Conservation (phyloP, 192 early-diverging fungal species). For the Gaertneriomyces semiglobifer region DNA sequence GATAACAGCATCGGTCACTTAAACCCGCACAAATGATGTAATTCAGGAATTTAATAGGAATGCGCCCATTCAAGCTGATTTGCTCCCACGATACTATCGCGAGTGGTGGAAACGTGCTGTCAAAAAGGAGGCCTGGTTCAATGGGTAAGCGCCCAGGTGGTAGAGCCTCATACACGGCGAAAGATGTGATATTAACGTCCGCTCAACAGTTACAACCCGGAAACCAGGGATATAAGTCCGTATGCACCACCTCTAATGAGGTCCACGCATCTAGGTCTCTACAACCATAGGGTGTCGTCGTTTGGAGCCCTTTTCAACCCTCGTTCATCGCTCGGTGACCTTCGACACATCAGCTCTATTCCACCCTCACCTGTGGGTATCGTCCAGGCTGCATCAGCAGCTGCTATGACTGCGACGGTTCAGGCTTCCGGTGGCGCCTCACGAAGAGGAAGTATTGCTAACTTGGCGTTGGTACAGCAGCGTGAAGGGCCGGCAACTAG, state of each 20-base stretch:
- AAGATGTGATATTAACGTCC: background rate
- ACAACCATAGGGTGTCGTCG: too few relatives aligned
- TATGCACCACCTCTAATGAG: too few relatives aligned
- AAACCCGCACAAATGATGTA: background rate
- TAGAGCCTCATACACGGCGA: background rate
- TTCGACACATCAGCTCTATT: too few relatives aligned
- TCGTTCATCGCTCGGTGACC: too few relatives aligned
- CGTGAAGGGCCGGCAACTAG: constrained; percentile 7
- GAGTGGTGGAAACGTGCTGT: constrained; percentile 27
- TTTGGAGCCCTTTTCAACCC: too few relatives aligned
- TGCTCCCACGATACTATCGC: constrained; percentile 30
- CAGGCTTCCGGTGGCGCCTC: constrained; percentile 15
- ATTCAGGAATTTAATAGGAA: constrained; percentile 12
- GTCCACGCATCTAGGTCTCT: too few relatives aligned
- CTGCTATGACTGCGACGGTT: constrained; percentile 21
- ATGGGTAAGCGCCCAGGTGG: too few relatives aligned
- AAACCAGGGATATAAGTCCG: too few relatives aligned
- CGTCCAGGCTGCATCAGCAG: constrained; percentile 25
- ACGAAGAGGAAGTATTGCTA: constrained; percentile 28
- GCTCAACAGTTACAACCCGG: too few relatives aligned
- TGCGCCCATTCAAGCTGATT: constrained; percentile 28
- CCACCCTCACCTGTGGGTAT: constrained; percentile 24
- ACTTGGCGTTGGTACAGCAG: constrained; percentile 17
- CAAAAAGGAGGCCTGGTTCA: background rate
- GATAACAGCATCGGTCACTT: too few relatives aligned